phyloP scores from a whole-genome alignment of 2,329 filamentous ascomycete genomes.

The Sporothrix phasma region DNA sequence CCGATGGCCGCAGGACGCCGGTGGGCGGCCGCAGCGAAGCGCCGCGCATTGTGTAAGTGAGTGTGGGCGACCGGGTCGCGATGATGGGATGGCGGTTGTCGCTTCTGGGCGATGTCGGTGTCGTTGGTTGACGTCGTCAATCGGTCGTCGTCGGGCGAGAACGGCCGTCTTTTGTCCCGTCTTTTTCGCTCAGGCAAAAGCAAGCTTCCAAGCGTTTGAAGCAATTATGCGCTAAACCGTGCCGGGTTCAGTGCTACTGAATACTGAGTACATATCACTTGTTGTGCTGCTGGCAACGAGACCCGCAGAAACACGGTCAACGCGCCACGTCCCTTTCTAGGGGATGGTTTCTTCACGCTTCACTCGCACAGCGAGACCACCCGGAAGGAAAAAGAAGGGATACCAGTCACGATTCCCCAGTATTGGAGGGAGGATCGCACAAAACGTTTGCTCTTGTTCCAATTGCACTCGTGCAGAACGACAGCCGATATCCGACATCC shows the following conservation, averaged over 20 bases:
- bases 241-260: background rate
- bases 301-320: slow-evolving; percentile 5
- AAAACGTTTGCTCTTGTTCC: background rate
- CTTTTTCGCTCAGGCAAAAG: no score
- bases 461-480: background rate
- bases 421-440: no score
- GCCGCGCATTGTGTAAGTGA: slow-evolving; percentile 14
- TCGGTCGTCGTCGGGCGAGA: background rate
- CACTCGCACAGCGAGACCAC: background rate
- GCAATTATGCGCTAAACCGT: background rate
- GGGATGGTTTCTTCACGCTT: slow-evolving; percentile 4
- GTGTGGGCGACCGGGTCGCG: background rate
- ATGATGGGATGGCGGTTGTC: background rate
- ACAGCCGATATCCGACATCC: no score
- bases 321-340: background rate
- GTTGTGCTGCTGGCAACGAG: slow-evolving; percentile 10
- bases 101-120: background rate
- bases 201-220: slow-evolving; percentile 5
- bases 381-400: background rate
- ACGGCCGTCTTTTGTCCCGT: background rate
- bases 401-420: background rate
- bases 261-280: background rate
- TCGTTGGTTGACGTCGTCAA: background rate
- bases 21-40: slow-evolving; percentile 7
- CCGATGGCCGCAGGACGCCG: slow-evolving; percentile 10